phyloP scores from a whole-genome alignment of 176 grass and related monocot species.

The Lolium rigidum region DNA sequence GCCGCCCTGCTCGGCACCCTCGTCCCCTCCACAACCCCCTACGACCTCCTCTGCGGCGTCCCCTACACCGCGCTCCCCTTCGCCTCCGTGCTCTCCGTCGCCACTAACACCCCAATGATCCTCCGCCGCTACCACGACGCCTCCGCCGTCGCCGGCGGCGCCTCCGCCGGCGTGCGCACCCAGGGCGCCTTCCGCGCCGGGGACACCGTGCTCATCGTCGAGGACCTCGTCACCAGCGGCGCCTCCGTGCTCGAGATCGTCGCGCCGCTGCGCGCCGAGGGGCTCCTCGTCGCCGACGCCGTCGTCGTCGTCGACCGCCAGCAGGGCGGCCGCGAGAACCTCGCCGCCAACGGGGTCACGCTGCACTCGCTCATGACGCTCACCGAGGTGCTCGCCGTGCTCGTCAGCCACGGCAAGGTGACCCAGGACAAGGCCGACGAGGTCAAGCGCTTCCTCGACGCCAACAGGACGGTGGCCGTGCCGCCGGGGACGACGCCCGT shows the following conservation, averaged over 20 bases:
- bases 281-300: conserved; percentile 60
- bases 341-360: conserved; percentile 65
- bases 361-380: conserved; percentile 79
- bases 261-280: conserved; percentile 61
- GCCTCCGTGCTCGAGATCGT: conserved; percentile 89
- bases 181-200: conserved; percentile 69
- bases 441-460: conserved; percentile 79
- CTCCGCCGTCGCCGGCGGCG: conserved; percentile 66
- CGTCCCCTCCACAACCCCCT: conserved; percentile 52
- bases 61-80: conserved; percentile 97
- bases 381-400: conserved; percentile 76
- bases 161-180: conserved; percentile 10
- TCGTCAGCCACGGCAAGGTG: conserved; percentile 65
- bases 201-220: conserved; percentile 79
- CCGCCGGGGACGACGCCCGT: conserved; percentile 36
- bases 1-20: conserved; percentile 61
- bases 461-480: conserved; percentile 79
- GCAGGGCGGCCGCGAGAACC: conserved; percentile 88
- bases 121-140: conserved; percentile 67
- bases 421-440: conserved; percentile 71
- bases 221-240: conserved; percentile 95
- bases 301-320: conserved; percentile 89
- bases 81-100: conserved; percentile 76
- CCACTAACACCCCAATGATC: conserved; percentile 65
- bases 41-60: conserved; percentile 85